phyloP scores from a whole-genome alignment of 352 stramenopile genomes.

The Pythium volutum region DNA sequence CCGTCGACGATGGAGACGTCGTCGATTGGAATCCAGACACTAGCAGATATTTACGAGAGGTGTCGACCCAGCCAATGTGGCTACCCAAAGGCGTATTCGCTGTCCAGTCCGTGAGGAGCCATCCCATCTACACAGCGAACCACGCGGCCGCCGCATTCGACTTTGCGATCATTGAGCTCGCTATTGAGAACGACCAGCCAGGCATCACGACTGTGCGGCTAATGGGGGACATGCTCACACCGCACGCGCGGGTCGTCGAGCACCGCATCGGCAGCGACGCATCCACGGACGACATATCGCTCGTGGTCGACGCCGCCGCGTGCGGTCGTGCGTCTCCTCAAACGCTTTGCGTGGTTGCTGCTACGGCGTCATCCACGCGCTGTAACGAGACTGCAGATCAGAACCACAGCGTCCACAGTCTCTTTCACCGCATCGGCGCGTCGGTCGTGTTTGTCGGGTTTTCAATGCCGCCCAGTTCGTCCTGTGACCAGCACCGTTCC shows the following conservation, averaged over 20 bases:
- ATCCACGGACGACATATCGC: not conserved
- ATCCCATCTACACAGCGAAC: constrained; percentile 8
- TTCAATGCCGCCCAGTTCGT: not conserved
- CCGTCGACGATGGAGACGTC: not conserved
- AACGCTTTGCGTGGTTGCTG: constrained; percentile 11
- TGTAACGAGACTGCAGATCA: not conserved
- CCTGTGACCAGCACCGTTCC: not conserved
- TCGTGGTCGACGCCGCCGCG: constrained; percentile 6
- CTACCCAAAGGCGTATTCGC: not conserved
- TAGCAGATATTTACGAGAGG: not conserved
- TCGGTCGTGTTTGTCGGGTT: constrained; percentile 18
- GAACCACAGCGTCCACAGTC: not conserved
- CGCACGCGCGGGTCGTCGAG: constrained; percentile 15
- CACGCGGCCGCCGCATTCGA: constrained; percentile 7
- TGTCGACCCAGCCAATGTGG: not conserved
- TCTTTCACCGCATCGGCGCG: constrained; percentile 16
- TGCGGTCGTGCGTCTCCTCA: not conserved
- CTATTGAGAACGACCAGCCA: not conserved
- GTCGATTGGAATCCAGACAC: not conserved
- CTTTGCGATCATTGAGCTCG: constrained; percentile 21
- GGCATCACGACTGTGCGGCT: not conserved
- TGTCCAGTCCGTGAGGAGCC: not conserved
- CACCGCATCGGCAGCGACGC: not conserved
- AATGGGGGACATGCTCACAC: not conserved
- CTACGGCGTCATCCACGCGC: not conserved